Conservation (phyloP, 2,329 filamentous ascomycete species). For the Xenoacremonium recifei region DNA sequence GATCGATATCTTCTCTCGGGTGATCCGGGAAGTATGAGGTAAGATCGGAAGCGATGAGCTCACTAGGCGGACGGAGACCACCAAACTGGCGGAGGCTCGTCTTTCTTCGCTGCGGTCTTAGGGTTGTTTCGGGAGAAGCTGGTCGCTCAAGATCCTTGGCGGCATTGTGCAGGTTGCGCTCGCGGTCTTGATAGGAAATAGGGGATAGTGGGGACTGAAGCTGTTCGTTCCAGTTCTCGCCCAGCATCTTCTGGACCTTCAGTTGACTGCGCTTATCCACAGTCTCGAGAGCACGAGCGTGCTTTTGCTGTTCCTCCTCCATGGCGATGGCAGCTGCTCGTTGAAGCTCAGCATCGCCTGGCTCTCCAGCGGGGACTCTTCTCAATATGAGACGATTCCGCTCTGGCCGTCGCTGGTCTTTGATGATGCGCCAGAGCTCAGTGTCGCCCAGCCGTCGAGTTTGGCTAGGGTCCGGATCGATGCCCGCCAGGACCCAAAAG, state of each 20-base stretch:
- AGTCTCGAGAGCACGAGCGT: constrained; percentile 60
- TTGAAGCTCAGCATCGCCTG: constrained; percentile 81
- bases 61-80: constrained; percentile 88
- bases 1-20: constrained; percentile 89
- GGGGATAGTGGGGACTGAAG: constrained; percentile 86
- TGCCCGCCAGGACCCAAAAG: constrained; percentile 88
- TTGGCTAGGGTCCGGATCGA: constrained; percentile 77
- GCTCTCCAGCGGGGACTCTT: constrained; percentile 89
- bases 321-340: constrained; percentile 85
- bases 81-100: constrained; percentile 76
- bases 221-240: constrained; percentile 79
- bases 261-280: constrained; percentile 76
- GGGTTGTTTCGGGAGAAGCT: constrained; percentile 44
- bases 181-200: constrained; percentile 67
- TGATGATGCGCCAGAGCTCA: constrained; percentile 88
- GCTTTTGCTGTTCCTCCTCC: constrained; percentile 78
- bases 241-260: constrained; percentile 86
- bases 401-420: constrained; percentile 80
- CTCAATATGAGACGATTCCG: constrained; percentile 86
- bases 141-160: constrained; percentile 59
- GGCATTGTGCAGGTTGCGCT: constrained; percentile 63
- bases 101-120: constrained; percentile 44
- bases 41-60: constrained; percentile 94
- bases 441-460: constrained; percentile 82
- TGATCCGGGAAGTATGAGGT: constrained; percentile 98